phyloP scores from a whole-genome alignment of 2,329 filamentous ascomycete genomes.

The Venturia carpophila region DNA sequence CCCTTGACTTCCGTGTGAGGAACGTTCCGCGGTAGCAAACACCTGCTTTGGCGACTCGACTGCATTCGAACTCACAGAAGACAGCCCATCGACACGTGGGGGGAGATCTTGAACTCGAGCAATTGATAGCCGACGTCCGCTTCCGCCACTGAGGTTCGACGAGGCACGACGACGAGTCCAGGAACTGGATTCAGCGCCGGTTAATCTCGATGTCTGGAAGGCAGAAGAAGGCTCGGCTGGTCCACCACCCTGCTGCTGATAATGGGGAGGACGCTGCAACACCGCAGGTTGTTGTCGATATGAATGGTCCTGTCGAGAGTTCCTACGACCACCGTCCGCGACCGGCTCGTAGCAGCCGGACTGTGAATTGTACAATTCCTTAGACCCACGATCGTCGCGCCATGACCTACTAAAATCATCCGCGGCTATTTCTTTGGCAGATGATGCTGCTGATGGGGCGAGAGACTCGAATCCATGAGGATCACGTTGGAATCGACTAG shows the following conservation, averaged over 20 bases:
- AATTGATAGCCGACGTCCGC: conserved; percentile 57
- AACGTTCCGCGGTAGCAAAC: conserved; percentile 12
- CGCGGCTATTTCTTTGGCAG: conserved; percentile 77
- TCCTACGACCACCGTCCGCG: conserved; percentile 58
- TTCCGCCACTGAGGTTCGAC: conserved; percentile 84
- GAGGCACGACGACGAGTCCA: conserved; percentile 70
- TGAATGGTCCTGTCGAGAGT: conserved; percentile 58
- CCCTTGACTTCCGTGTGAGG: not conserved
- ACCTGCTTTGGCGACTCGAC: conserved; percentile 11
- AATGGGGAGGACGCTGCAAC: conserved; percentile 61
- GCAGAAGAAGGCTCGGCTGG: conserved; percentile 78
- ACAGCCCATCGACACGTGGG: not conserved
- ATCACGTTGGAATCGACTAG: conserved; percentile 47
- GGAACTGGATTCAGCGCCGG: conserved; percentile 52
- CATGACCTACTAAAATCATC: conserved; percentile 89
- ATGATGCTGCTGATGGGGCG: conserved; percentile 40
- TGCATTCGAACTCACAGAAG: conserved; percentile 6
- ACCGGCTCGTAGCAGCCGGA: conserved; percentile 90
- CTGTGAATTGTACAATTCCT: conserved; percentile 90
- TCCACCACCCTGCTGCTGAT: conserved; percentile 45
- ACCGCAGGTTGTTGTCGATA: conserved; percentile 66
- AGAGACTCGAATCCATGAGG: conserved; percentile 48
- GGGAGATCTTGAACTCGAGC: conserved; percentile 38
- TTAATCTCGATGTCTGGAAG: conserved; percentile 71
- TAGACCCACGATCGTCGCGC: conserved; percentile 62